Conservation (phyloP, 1,284 basidiomycete species). For the Sporisorium sorghi region DNA sequence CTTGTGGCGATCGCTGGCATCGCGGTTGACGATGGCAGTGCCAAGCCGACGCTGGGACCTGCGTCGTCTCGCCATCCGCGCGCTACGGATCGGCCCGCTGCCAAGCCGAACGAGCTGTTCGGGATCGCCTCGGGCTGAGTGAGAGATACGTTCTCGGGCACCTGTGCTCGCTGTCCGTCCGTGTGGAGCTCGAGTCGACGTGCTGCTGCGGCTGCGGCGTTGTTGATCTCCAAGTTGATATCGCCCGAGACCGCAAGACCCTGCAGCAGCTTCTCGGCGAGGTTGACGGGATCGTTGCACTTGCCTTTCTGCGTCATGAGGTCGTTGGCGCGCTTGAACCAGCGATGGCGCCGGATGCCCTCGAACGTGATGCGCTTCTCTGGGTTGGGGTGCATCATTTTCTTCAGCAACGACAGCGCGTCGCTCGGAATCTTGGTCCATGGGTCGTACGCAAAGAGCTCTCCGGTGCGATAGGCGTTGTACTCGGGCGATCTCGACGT, state of each 20-base stretch:
- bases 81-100: slow-evolving; percentile 25
- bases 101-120: slow-evolving; percentile 41
- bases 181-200: slow-evolving; percentile 59
- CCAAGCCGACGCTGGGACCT: slow-evolving; percentile 20
- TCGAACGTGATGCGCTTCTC: slow-evolving; percentile 56
- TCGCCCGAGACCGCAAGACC: slow-evolving; percentile 67
- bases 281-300: slow-evolving; percentile 64
- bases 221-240: slow-evolving; percentile 50
- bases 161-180: slow-evolving; percentile 63
- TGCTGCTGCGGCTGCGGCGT: slow-evolving; percentile 29
- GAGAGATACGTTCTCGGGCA: slow-evolving; percentile 65
- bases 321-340: slow-evolving; percentile 63
- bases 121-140: slow-evolving; percentile 66
- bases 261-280: slow-evolving; percentile 67
- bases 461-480: slow-evolving; percentile 78
- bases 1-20: slow-evolving; percentile 43
- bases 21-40: slow-evolving; percentile 55
- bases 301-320: slow-evolving; percentile 60
- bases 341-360: slow-evolving; percentile 65
- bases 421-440: slow-evolving; percentile 80
- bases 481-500: slow-evolving; percentile 84
- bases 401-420: slow-evolving; percentile 71
- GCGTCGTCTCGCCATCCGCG: slow-evolving; percentile 31
- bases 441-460: slow-evolving; percentile 78
- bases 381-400: slow-evolving; percentile 65